phyloP scores from a whole-genome alignment of 345 rosid species.

The Hibiscus mutabilis region DNA sequence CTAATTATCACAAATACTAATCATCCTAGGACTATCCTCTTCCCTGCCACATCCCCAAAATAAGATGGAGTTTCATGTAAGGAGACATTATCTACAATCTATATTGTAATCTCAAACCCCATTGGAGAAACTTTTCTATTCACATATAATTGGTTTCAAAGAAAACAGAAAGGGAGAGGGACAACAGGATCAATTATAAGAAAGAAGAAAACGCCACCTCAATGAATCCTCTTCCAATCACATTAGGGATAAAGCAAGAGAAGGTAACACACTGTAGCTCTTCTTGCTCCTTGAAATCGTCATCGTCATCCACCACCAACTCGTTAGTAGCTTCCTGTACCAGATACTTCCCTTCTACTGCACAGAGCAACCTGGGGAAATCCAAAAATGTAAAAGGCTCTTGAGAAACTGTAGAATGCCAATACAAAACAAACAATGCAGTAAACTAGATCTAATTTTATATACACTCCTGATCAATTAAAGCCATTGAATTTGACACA shows the following conservation, averaged over 20 bases:
- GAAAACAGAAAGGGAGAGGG: neutral
- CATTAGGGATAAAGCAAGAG: slow-evolving; percentile 58
- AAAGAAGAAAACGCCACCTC: slow-evolving; percentile 49
- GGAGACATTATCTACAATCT: neutral
- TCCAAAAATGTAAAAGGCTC: neutral
- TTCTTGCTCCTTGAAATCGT: slow-evolving; percentile 35
- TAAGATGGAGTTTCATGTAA: neutral
- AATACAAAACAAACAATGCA: neutral
- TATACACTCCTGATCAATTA: neutral
- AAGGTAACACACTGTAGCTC: slow-evolving; percentile 54
- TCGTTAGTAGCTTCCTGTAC: slow-evolving; percentile 52
- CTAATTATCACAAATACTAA: no score
- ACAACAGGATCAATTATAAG: neutral
- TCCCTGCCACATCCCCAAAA: neutral
- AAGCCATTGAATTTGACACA: neutral
- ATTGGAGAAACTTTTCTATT: neutral
- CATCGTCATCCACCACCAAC: slow-evolving; percentile 28
- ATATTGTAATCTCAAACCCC: neutral
- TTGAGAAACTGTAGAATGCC: neutral
- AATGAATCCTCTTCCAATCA: slow-evolving; percentile 81
- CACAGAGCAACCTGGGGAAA: slow-evolving; percentile 68
- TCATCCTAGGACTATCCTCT: neutral
- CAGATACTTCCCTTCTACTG: slow-evolving; percentile 82
- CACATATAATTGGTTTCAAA: neutral
- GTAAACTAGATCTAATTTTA: slow-evolving; percentile 4